Base-by-base conservation (phyloP, 371 early-diverging fungal species). In the Actinomortierella wolfii region DNA sequence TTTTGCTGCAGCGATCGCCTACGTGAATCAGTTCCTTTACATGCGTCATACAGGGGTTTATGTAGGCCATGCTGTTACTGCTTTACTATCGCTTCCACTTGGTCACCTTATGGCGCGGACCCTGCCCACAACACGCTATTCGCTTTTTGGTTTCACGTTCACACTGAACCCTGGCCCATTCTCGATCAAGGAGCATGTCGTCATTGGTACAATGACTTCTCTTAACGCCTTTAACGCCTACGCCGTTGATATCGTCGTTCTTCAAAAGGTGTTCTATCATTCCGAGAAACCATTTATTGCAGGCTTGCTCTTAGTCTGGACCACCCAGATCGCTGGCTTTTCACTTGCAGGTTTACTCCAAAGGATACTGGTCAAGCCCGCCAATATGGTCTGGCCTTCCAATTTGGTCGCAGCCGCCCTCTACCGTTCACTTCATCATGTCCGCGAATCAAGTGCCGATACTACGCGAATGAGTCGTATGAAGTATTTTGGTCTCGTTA, bases 381-480 rank as follows among this genome's bases (percentile, higher is more conserved):
- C 91, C 1, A 78, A 80, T n/a, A 93, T 95, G 94, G 78, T 93
- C 28, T 95, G 94, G 95, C 95, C 95, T 4, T 68, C 81, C 1
- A 83, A 78, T 15, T 77, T 95, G 17, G 84, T 92, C 18, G 81
- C 79, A 8, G 85, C 91, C 9, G 86, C 94, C 0, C 68, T 95
- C 42, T 83, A 92, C 62, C 78, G 80, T 18, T 83, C 92, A 0
- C 81, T 93, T n/a, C 93, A 92, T 65, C 78, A 76, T 57, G 60
- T 46, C 17, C 67, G 76, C 57, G 46, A 46, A 2, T 57, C 63
- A 21, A 43, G 8, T 5, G 40, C 57, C 15, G 58, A 54, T n/a
- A 54, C 56, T 47, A 63, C 62, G 15, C 49, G 67, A 47, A 54
- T 76, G 20, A 67, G 81, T 48, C 84, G 89, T 56, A 70, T 83